Percentiles rank a stretch among this genome's conserved stretches.
phyloP scores from a whole-genome alignment of 768 basidiomycete genomes.

The Macrolepiota albuminosa region DNA sequence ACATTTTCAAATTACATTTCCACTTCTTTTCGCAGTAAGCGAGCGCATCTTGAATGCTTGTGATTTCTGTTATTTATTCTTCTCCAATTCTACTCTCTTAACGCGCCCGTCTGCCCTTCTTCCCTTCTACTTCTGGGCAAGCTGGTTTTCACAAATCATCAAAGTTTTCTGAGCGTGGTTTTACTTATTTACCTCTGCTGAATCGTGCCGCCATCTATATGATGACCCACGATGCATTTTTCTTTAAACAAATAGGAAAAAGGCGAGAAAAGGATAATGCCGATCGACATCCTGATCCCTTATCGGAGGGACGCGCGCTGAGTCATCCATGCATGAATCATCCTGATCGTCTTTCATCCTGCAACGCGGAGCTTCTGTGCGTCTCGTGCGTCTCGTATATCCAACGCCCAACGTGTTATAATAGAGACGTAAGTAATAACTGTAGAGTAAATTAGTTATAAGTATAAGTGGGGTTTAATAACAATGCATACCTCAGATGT shows the following conservation, averaged over 20 bases:
- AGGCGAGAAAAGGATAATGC: no score
- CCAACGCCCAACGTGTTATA: slow-evolving; percentile 29
- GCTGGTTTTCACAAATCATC: neutral
- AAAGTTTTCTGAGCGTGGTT: neutral
- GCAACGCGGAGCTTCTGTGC: slow-evolving; percentile 38
- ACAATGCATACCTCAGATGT: no score
- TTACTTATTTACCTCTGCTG: neutral
- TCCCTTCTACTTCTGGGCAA: no score
- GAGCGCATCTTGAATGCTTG: neutral
- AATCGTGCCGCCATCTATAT: no score
- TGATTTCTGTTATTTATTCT: neutral
- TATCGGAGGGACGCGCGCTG: slow-evolving; percentile 31
- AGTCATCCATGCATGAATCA: slow-evolving; percentile 46
- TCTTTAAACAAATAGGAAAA: neutral
- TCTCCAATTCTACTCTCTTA: no score
- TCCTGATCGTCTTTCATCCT: slow-evolving; percentile 56
- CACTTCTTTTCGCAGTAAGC: neutral
- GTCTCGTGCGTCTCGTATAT: slow-evolving; percentile 32
- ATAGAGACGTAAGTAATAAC: no score
- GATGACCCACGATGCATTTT: no score
- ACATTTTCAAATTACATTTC: neutral
- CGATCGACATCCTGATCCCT: slow-evolving; percentile 27
- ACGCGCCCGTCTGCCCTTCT: no score
- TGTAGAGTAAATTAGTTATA: no score
- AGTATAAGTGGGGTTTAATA: no score